Evolutionary conservation across 805 yeast genomes (phyloP).

Genomic region (Blastobotrys terrestris): DNA sequence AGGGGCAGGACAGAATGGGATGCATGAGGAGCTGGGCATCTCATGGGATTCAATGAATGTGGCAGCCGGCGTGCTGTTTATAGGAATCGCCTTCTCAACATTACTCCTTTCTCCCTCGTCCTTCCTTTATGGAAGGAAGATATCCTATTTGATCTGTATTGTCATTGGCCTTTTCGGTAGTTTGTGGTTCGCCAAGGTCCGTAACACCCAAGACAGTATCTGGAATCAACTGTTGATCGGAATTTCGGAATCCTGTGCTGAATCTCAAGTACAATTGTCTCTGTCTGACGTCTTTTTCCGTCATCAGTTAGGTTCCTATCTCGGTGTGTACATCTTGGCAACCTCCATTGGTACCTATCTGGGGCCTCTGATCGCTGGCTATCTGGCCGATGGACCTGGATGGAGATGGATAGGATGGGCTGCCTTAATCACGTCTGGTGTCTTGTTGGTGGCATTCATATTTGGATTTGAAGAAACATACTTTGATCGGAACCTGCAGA

Average conservation of each 20-base stretch:
- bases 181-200: constrained; percentile 61
- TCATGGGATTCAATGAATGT: constrained; percentile 66
- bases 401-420: constrained; percentile 77
- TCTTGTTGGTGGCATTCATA: constrained; percentile 44
- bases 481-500: constrained; percentile 29
- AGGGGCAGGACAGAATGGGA: constrained; percentile 61
- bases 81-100: constrained; percentile 62
- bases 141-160: constrained; percentile 57
- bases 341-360: constrained; percentile 74
- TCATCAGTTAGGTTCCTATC: constrained; percentile 65
- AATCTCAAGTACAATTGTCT: constrained; percentile 62
- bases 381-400: constrained; percentile 49
- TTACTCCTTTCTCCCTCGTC: constrained; percentile 62
- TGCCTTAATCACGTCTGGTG: constrained; percentile 60
- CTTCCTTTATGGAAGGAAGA: constrained; percentile 60
- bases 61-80: constrained; percentile 73
- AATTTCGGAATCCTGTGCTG: constrained; percentile 68
- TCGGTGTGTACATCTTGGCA: constrained; percentile 69
- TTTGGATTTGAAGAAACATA: constrained; percentile 67
- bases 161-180: constrained; percentile 59
- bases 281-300: constrained; percentile 67
- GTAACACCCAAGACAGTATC: constrained; percentile 51
- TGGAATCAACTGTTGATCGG: constrained; percentile 80
- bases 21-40: constrained; percentile 57
- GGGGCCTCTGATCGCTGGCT: constrained; percentile 74